Conservation (phyloP, 2,329 filamentous ascomycete genomes). For the Stagonosporopsis vannaccii region DNA sequence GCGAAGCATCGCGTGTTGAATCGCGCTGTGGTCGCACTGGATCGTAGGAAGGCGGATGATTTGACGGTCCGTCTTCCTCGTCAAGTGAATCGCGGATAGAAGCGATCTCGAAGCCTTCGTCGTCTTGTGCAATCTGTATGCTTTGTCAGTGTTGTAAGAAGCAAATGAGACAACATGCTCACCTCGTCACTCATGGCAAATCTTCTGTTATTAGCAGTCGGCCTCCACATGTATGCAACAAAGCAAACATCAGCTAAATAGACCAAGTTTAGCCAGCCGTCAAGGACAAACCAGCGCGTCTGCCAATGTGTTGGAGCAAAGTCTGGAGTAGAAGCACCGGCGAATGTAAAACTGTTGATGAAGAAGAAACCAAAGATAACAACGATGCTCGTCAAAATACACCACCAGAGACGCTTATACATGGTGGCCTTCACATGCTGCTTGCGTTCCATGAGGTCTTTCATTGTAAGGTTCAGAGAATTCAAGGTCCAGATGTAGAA, state of each 20-base stretch:
- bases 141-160: conserved; percentile 38
- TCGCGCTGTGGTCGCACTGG: conserved; percentile 43
- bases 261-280: conserved; percentile 96
- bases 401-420: conserved; percentile 99
- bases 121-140: conserved; percentile 85
- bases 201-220: conserved; percentile 92
- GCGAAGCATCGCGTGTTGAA: conserved; percentile 51
- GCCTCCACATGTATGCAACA: conserved; percentile 94
- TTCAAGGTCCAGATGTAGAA: conserved; percentile 99
- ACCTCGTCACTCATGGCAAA: conserved; percentile 99
- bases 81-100: conserved; percentile 82
- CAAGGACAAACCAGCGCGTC: conserved; percentile 94
- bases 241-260: conserved; percentile 94
- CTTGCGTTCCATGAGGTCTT: conserved; percentile 92
- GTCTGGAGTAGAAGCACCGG: conserved; percentile 80
- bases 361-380: conserved; percentile 99
- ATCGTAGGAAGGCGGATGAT: conserved; percentile 51
- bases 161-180: conserved; percentile 31
- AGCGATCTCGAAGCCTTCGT: conserved; percentile 96
- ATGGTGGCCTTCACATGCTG: conserved; percentile 92
- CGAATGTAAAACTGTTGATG: conserved; percentile 95
- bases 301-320: conserved; percentile 98
- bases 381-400: conserved; percentile 87
- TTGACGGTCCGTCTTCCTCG: conserved; percentile 62
- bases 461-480: conserved; percentile 91